These are phyloP conservation scores for Sclerotinia subarctica DNA, from an alignment of 2,329 filamentous ascomycete species.

Conservation along the genomic window DNA sequence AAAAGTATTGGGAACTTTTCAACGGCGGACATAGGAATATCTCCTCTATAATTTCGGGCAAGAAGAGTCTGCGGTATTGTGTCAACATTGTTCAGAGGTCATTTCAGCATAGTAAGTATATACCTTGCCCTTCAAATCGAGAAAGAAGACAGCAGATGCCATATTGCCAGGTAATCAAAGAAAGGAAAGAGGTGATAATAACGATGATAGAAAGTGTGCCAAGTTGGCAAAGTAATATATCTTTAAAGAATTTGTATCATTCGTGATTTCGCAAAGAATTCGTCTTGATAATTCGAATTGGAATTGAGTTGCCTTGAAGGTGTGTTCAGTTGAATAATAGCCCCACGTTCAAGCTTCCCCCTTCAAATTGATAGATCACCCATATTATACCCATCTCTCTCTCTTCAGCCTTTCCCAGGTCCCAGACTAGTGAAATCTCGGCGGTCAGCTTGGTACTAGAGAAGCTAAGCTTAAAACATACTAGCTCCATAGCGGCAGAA, in stretches of 20 bases:
- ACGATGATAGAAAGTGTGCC: slow-evolving; percentile 19
- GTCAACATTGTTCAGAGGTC: slow-evolving; percentile 27
- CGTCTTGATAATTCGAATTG: background rate
- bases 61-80: slow-evolving; percentile 72
- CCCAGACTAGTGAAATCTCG: slow-evolving; percentile 9
- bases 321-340: slow-evolving; percentile 21
- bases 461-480: background rate
- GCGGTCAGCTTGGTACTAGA: background rate
- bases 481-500: background rate
- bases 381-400: too few relatives aligned
- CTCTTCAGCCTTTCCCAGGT: slow-evolving; percentile 5
- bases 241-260: slow-evolving; percentile 27
- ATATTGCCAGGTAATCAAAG: slow-evolving; percentile 48
- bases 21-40: slow-evolving; percentile 98
- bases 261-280: slow-evolving; percentile 18
- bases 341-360: slow-evolving; percentile 30
- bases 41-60: slow-evolving; percentile 95
- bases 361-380: slow-evolving; percentile 2
- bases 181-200: slow-evolving; percentile 7
- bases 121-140: slow-evolving; percentile 99
- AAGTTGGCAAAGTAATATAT: slow-evolving; percentile 22
- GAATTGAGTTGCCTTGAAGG: background rate
- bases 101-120: slow-evolving; percentile 28
- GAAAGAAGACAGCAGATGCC: slow-evolving; percentile 97
- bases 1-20: slow-evolving; percentile 96